These are phyloP conservation scores for Capsella bursapastoris DNA, from an alignment of 345 rosid genomes.

Conservation along the genomic window DNA sequence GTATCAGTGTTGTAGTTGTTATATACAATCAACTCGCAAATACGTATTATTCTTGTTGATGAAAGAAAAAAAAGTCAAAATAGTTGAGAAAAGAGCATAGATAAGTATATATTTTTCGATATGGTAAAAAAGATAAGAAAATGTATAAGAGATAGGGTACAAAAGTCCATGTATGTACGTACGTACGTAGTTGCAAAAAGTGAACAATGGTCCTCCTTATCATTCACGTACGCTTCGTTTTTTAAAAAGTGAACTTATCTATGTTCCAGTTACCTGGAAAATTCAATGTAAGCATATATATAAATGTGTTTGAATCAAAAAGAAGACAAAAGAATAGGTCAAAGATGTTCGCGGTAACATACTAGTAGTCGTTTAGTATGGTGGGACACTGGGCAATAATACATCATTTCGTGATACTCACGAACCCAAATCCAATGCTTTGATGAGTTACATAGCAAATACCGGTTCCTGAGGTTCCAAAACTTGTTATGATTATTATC, in stretches of 20 bases:
- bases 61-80: background rate
- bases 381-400: background rate
- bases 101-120: background rate
- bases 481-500: constrained; percentile 5
- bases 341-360: constrained; percentile 19
- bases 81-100: background rate
- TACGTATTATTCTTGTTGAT: background rate
- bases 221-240: background rate
- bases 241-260: background rate
- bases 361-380: constrained; percentile 26
- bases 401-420: constrained; percentile 33
- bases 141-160: background rate
- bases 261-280: background rate
- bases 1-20: background rate
- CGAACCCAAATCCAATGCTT: constrained; percentile 15
- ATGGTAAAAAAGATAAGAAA: background rate
- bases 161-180: background rate
- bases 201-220: background rate
- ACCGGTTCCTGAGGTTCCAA: constrained; percentile 27
- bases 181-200: background rate
- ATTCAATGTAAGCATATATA: background rate
- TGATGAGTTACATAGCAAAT: constrained; percentile 18
- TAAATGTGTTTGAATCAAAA: background rate
- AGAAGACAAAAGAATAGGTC: background rate
- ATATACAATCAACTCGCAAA: background rate